A percentile compares a stretch with the other conserved stretches of the same genome.
Evolutionary conservation across 305 asterid genomes (phyloP).

Genomic region (Fraxinus dipetala): DNA sequence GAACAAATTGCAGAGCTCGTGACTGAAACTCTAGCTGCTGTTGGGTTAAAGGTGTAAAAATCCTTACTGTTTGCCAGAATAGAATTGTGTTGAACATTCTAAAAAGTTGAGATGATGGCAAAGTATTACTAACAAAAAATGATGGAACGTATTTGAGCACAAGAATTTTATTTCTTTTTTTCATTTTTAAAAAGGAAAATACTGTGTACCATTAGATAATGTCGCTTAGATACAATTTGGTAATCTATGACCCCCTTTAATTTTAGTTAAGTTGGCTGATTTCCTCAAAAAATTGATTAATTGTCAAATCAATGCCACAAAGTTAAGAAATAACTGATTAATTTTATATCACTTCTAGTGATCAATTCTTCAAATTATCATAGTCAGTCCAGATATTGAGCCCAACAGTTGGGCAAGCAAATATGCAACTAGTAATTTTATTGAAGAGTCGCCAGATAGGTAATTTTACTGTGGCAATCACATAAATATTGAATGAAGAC

Average conservation of each 20-base stretch:
- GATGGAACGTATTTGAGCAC: background rate
- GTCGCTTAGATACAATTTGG: background rate
- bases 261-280: background rate
- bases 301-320: background rate
- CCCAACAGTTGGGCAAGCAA: background rate
- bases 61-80: background rate
- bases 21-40: conserved; percentile 93
- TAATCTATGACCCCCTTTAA: background rate
- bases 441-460: background rate
- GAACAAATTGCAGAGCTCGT: conserved; percentile 80
- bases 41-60: conserved; percentile 81
- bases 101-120: background rate
- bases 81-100: background rate
- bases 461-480: background rate
- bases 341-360: background rate
- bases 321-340: background rate
- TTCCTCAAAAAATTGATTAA: background rate
- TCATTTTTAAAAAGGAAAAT: background rate
- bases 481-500: background rate
- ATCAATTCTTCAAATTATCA: background rate
- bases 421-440: background rate
- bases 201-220: background rate
- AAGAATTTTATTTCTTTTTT: background rate
- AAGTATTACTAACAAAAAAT: background rate
- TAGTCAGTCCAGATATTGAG: background rate